Percentiles rank a stretch among this genome's conserved stretches.
These are phyloP conservation scores for Saussurea involucrata DNA, from an alignment of 129 eudicot species.

Conservation along the genomic window DNA sequence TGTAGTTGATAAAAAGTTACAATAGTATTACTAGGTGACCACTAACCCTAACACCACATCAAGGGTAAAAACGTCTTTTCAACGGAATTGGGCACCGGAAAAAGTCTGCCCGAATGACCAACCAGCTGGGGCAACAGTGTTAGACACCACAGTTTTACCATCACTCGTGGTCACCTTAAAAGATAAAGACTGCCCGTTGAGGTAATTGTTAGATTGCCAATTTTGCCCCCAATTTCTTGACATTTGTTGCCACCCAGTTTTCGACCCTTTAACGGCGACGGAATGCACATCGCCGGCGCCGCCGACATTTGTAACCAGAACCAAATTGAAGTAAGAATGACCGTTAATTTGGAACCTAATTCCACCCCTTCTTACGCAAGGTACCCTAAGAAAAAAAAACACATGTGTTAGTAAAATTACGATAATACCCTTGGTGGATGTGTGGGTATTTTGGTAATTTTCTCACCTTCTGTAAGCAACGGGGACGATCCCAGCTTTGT, in stretches of 20 bases:
- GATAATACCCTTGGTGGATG: neutral
- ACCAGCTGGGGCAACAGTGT: slow-evolving; percentile 44
- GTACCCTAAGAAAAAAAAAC: slow-evolving; percentile 37
- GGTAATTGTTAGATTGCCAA: slow-evolving; percentile 57
- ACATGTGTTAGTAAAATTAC: neutral
- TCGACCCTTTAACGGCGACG: slow-evolving; percentile 51
- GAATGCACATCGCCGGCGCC: slow-evolving; percentile 59
- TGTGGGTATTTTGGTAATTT: neutral
- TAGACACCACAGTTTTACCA: slow-evolving; percentile 42
- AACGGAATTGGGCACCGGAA: slow-evolving; percentile 42
- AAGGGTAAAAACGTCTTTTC: slow-evolving; percentile 25
- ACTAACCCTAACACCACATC: slow-evolving; percentile 8
- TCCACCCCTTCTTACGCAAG: slow-evolving; percentile 53
- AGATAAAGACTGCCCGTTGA: slow-evolving; percentile 49
- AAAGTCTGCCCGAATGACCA: slow-evolving; percentile 70
- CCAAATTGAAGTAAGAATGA: slow-evolving; percentile 60
- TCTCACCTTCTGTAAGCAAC: slow-evolving; percentile 52
- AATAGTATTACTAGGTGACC: slow-evolving; percentile 27
- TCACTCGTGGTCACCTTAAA: slow-evolving; percentile 68
- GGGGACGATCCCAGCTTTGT: slow-evolving; percentile 60
- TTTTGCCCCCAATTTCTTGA: slow-evolving; percentile 74
- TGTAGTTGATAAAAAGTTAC: slow-evolving; percentile 30
- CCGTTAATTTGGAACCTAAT: slow-evolving; percentile 65
- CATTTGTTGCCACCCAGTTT: slow-evolving; percentile 55
- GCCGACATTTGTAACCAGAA: slow-evolving; percentile 46